A percentile compares a stretch with the other conserved stretches of the same genome.
phyloP scores from a whole-genome alignment of 2,329 filamentous ascomycete genomes.

The Ceratocystis ficicola region DNA sequence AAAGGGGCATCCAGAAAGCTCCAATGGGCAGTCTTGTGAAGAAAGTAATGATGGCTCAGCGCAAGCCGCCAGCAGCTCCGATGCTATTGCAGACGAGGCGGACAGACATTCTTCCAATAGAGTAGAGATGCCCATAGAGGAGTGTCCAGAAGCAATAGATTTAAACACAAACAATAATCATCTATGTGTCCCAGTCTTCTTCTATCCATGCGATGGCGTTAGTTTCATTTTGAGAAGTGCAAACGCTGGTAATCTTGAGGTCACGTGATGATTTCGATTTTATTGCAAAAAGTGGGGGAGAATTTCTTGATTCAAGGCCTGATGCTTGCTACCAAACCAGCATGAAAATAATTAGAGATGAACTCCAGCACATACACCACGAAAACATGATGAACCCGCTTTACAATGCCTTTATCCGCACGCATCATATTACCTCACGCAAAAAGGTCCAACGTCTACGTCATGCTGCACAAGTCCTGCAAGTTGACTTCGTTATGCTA shows the following conservation, averaged over 20 bases:
- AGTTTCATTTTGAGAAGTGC: too few relatives aligned
- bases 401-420: constrained; percentile 53
- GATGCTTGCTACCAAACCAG: neutral
- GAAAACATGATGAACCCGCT: constrained; percentile 2
- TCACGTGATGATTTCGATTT: neutral
- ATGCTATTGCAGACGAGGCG: constrained; percentile 9
- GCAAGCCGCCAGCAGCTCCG: constrained; percentile 11
- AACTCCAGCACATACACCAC: neutral
- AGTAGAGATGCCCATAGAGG: neutral
- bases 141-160: neutral
- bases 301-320: neutral
- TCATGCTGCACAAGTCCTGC: constrained; percentile 47
- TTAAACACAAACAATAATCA: neutral
- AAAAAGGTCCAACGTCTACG: constrained; percentile 53
- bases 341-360: neutral
- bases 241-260: too few relatives aligned
- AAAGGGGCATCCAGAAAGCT: constrained; percentile 17
- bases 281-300: neutral
- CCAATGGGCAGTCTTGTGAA: constrained; percentile 8
- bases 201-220: too few relatives aligned
- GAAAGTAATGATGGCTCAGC: constrained; percentile 10
- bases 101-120: constrained; percentile 7
- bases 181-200: too few relatives aligned
- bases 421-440: constrained; percentile 69
- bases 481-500: constrained; percentile 49